phyloP scores from a whole-genome alignment of 768 basidiomycete species.

The Suillus alpinus region DNA sequence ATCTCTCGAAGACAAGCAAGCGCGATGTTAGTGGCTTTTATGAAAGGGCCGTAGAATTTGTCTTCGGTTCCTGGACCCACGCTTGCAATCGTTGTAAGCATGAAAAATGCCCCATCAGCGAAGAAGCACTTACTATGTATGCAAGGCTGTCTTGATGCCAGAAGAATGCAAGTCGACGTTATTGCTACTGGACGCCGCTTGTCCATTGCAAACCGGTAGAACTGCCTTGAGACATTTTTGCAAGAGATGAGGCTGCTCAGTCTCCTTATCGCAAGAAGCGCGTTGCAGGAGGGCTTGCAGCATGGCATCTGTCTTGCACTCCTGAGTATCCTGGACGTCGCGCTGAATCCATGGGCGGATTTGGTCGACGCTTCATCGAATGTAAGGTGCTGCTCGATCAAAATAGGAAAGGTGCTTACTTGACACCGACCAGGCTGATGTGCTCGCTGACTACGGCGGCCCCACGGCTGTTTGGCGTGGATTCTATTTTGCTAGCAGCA shows the following conservation, averaged over 20 bases:
- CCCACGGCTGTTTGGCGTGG: neutral
- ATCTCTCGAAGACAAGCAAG: constrained; percentile 2
- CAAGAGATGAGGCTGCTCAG: neutral
- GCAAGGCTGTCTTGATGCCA: too few relatives aligned
- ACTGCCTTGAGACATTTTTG: neutral
- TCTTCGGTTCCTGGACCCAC: neutral
- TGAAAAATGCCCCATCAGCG: too few relatives aligned
- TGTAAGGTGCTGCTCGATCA: neutral
- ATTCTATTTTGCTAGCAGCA: neutral
- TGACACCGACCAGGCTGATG: neutral
- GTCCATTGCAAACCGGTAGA: too few relatives aligned
- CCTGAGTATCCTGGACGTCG: neutral
- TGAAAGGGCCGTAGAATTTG: neutral
- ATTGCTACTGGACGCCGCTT: too few relatives aligned
- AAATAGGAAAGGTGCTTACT: neutral
- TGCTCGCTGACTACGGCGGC: neutral
- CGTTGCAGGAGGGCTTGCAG: neutral
- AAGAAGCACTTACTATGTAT: too few relatives aligned
- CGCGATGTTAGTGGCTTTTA: neutral
- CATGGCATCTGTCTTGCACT: neutral
- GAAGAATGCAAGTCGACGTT: too few relatives aligned
- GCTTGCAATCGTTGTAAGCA: neutral
- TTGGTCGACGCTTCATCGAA: neutral
- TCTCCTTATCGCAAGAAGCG: neutral
- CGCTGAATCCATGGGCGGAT: neutral